Conservation (phyloP, 331 rosid species). For the Telfairia occidentalis region DNA sequence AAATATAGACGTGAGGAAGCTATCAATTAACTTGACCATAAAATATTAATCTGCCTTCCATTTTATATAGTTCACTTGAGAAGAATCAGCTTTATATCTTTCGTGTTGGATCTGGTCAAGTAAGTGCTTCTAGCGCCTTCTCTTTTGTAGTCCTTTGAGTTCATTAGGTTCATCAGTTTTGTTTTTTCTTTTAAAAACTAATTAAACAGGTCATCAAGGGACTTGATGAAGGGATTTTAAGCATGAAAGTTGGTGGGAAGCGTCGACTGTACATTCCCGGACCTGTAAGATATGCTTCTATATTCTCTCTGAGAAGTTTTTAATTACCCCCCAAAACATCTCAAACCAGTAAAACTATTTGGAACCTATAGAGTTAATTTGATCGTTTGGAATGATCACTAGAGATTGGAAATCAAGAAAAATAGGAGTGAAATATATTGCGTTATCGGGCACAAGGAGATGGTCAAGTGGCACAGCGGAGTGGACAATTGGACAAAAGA, state of each 20-base stretch:
- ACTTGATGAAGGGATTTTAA: slow-evolving; percentile 79
- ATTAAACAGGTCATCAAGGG: slow-evolving; percentile 28
- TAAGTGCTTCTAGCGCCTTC: slow-evolving; percentile 15
- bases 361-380: not conserved
- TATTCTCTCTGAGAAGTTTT: not conserved
- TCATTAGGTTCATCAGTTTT: not conserved
- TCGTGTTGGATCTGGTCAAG: slow-evolving; percentile 93
- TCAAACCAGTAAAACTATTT: not conserved
- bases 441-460: not conserved
- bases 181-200: not conserved
- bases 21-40: not conserved
- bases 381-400: not conserved
- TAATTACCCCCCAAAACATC: not conserved
- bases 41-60: slow-evolving; percentile 9
- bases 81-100: slow-evolving; percentile 69
- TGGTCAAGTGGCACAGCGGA: not conserved
- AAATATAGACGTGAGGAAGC: not conserved
- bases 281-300: slow-evolving; percentile 9
- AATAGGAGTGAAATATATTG: not conserved
- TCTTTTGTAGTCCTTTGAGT: not conserved
- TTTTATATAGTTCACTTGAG: slow-evolving; percentile 70
- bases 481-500: not conserved
- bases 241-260: slow-evolving; percentile 85
- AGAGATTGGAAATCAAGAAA: not conserved
- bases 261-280: slow-evolving; percentile 89